A percentile compares a stretch with the other conserved stretches of the same genome.
These are phyloP conservation scores for Yamadazyma blattariae DNA, from an alignment of 1,139 yeast genomes.

Conservation along the genomic window DNA sequence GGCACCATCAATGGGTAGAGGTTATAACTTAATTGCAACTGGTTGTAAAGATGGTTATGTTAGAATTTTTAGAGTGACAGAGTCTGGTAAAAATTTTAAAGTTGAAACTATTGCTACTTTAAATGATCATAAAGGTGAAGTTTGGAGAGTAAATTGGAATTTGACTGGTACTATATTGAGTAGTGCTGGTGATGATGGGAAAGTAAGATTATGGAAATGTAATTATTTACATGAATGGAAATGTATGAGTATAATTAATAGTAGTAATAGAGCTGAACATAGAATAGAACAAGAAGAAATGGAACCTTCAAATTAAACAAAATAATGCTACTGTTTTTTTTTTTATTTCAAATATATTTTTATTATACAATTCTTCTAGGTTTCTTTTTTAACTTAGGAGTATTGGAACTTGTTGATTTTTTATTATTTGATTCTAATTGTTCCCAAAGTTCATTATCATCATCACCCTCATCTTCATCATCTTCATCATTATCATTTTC, in stretches of 20 bases:
- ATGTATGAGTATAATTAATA: conserved; percentile 85
- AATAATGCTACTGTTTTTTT: too few species aligned
- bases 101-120: conserved; percentile 38
- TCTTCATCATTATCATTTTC: conserved; percentile 19
- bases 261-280: conserved; percentile 42
- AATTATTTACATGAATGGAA: conserved; percentile 83
- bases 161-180: conserved; percentile 88
- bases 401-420: too few species aligned
- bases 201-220: conserved; percentile 87
- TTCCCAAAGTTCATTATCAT: conserved; percentile 37
- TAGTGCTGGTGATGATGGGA: conserved; percentile 95
- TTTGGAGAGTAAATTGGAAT: conserved; percentile 96
- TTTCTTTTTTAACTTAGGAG: conserved; percentile 16
- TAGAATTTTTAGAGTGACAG: conserved; percentile 74
- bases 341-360: too few species aligned
- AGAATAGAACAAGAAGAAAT: conserved; percentile 20
- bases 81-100: conserved; percentile 28
- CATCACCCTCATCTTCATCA: conserved; percentile 17
- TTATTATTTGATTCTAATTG: conserved; percentile 24
- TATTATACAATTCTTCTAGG: conserved; percentile 4
- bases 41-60: conserved; percentile 95
- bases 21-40: conserved; percentile 85
- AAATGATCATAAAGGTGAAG: conserved; percentile 83
- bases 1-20: conserved; percentile 97
- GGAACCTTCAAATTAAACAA: conserved; percentile 8